Base-by-base conservation (phyloP, 1,284 basidiomycete species). In the Flammula alnicola region DNA sequence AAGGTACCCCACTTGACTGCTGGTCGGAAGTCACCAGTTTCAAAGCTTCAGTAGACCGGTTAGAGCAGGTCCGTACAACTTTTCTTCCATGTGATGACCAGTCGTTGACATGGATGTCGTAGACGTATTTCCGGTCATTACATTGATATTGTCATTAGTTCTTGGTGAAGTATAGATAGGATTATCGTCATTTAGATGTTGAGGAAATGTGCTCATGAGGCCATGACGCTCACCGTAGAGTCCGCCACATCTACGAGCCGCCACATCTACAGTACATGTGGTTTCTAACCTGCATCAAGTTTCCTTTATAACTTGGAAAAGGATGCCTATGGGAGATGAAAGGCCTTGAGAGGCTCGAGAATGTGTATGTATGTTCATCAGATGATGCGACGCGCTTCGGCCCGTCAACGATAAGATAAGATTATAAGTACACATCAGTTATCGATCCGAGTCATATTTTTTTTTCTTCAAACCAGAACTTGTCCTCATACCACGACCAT, bases 21-120 rank as follows among this genome's bases (percentile, higher is more conserved):
- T 91, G 85, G 86, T 76, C 74, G 53, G 81, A 91, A 62, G 88
- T 91, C 4, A 68, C 71, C n/a, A 76, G 75, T 16, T 94, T 94
- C 73, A 92, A 86, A 63, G 63, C 73, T 25, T 80, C 86, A 1
- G 87, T 93, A 12, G 76, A 78, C 9, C 69, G 76, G 44, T 73
- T 89, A 60, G 91, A 94, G 67, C 70, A 79, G 67, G 77, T 76
- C 50, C 38, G 60, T 45, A 14, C 44, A 1, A 31, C 25, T 36
- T 2, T 19, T 9, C 14, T 37, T 40, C 20, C 23, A 1, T n/a
- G 17, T 4, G n/a, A 39, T 36, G n/a, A 5, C 19, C 19, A 20
- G 9, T 31, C 44, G 32, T 17, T 54, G 35, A 55, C 47, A 16
- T 38, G 26, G 8, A 36, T 27, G 27, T 22, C 51, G 31, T 56